Evolutionary conservation across 257 asterid species (phyloP).

Genomic region (Oldenlandia corymbosa): DNA sequence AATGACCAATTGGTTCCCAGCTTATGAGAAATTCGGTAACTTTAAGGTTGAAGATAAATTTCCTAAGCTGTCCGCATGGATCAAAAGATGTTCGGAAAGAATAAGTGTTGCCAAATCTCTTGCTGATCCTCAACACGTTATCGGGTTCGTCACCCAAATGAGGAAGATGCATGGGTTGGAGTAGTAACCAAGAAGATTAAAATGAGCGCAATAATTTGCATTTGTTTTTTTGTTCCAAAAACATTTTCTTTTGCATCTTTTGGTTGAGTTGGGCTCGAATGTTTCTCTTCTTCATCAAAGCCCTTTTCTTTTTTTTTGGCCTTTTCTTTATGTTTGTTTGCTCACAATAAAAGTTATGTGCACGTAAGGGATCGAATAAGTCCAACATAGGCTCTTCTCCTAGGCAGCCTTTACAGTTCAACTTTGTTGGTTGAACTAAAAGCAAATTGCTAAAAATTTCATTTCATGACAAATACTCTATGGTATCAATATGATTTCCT

Average conservation of each 20-base stretch:
- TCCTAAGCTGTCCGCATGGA: conserved; percentile 59
- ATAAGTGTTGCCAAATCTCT: conserved; percentile 46
- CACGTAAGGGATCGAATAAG: neutral
- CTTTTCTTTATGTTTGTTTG: conserved; percentile 5
- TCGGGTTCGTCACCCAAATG: conserved; percentile 42
- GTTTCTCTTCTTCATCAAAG: neutral
- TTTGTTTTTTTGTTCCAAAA: no score
- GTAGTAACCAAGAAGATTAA: conserved; percentile 6
- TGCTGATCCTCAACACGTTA: conserved; percentile 39
- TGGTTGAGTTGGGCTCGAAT: neutral
- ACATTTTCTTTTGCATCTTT: neutral
- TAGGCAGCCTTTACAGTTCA: conserved; percentile 13
- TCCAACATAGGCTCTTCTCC: neutral
- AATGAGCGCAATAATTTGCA: no score
- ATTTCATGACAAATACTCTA: conserved; percentile 1
- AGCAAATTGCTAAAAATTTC: neutral
- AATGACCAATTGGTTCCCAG: conserved; percentile 49
- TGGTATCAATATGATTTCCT: conserved; percentile 6
- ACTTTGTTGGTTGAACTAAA: neutral
- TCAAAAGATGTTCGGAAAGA: conserved; percentile 49
- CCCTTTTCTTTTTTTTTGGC: conserved; percentile 3
- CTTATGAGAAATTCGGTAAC: conserved; percentile 56
- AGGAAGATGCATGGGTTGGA: conserved; percentile 62
- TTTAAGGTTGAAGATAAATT: conserved; percentile 52
- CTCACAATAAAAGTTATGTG: neutral